Conservation (phyloP, 208 protist genomes). For the Leishmania lainsoni region DNA sequence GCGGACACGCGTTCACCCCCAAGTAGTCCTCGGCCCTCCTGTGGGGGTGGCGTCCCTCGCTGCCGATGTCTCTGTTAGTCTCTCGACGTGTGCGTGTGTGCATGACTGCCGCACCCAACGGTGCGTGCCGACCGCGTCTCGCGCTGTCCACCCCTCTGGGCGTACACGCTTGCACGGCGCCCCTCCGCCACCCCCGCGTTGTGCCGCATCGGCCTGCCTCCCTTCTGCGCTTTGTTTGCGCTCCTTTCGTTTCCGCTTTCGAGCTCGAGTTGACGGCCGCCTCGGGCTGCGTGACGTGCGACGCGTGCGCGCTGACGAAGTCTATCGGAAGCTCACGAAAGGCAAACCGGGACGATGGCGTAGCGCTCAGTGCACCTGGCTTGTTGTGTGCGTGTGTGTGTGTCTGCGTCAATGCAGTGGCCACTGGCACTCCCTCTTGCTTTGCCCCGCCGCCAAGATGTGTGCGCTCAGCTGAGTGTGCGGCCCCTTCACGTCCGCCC, state of each 20-base stretch:
- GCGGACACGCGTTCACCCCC: slow-evolving; percentile 50
- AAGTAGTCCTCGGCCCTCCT: slow-evolving; percentile 12
- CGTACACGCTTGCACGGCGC: not conserved
- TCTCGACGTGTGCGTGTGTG: not conserved
- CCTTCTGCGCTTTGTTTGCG: not conserved
- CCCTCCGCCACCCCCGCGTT: not conserved
- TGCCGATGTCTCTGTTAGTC: not conserved
- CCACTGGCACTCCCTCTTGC: not conserved
- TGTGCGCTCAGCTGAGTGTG: not conserved
- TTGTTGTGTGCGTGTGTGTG: not conserved
- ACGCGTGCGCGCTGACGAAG: not conserved
- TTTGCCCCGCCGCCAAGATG: not conserved
- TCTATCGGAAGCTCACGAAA: not conserved
- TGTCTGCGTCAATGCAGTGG: not conserved
- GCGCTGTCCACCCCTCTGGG: not conserved
- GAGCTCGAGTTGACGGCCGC: not conserved
- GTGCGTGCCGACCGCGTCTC: not conserved
- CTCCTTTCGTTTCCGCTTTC: not conserved
- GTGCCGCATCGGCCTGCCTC: not conserved
- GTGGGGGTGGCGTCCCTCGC: not conserved
- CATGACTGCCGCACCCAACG: not conserved
- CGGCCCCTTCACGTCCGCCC: not conserved
- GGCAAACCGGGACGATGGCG: not conserved
- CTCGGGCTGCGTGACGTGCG: not conserved
- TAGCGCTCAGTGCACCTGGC: not conserved